Evolutionary conservation across 306 rosid species (phyloP).

Genomic region (Leucaena leucocephala): DNA sequence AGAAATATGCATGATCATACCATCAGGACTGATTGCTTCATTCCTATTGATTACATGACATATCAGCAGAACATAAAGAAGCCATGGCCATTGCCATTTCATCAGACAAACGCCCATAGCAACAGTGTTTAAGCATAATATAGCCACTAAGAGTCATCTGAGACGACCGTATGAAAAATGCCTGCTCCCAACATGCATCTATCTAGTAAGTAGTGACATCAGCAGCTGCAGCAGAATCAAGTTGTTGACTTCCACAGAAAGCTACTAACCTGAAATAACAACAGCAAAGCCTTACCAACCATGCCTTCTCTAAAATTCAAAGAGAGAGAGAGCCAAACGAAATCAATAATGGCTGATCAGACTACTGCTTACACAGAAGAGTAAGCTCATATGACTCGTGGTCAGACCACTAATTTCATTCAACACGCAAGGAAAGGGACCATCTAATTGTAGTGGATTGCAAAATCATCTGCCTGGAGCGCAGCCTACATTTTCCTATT

Average conservation of each 20-base stretch:
- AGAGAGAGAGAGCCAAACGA: neutral
- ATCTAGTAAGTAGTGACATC: constrained; percentile 49
- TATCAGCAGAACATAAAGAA: constrained; percentile 53
- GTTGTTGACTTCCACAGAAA: constrained; percentile 39
- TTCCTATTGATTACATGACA: constrained; percentile 37
- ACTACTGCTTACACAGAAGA: neutral
- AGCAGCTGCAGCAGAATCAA: constrained; percentile 40
- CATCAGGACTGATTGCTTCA: constrained; percentile 76
- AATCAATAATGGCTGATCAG: neutral
- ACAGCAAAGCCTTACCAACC: neutral
- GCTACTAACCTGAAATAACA: constrained; percentile 25
- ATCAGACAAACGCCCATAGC: constrained; percentile 76
- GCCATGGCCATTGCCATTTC: constrained; percentile 75
- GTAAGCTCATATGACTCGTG: neutral
- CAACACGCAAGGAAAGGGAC: neutral
- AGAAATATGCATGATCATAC: constrained; percentile 49
- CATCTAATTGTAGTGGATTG: neutral
- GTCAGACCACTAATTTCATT: neutral
- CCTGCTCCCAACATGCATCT: constrained; percentile 56
- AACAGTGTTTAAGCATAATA: constrained; percentile 61
- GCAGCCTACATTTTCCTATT: neutral
- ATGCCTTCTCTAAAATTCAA: neutral
- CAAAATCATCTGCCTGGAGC: neutral
- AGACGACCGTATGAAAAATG: constrained; percentile 42
- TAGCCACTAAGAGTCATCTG: constrained; percentile 68